Base-by-base conservation (phyloP, 2,329 filamentous ascomycete genomes). In the Berkeleyomyces basicola region DNA sequence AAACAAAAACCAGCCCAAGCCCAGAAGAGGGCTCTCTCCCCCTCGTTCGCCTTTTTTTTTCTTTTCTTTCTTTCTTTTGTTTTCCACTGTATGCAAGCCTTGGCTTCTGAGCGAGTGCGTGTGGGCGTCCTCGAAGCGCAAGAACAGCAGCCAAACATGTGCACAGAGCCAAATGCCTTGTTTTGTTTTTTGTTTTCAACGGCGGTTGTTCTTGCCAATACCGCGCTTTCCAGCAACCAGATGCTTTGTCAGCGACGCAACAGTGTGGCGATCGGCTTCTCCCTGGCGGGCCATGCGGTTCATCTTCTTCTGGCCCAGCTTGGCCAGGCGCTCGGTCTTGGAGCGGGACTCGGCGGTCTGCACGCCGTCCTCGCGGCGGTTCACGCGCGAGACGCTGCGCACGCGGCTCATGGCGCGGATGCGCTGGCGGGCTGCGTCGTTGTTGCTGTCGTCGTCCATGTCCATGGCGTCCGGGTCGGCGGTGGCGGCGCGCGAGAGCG, bases 221-320 rank as follows among this genome's bases (percentile, higher is more conserved):
- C 88, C 86, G 73, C 93, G 87, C 81, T 97, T 99, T 70, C 93
- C 93, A 65, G 87, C 80, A 72, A 95, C 86, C 82, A 99, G 79
- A 77, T 97, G 93, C 78, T 95, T 99, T 66, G 85, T 83, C 74
- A 95, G 76, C 61, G 88, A 81, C 44, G 88, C 87, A 63, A 85
- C 85, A 66, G 84, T 84, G 76, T 97, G 92, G 72, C 95, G 84
- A 80, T 99, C 93, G 66, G 87, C 91, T 78, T 99, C 93, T 79
- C 93, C 93, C 80, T 95, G 89, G 74, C 91, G 85, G 53, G 93
- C 93, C 87, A 95, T 93, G 67, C 92, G 84, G 79, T 99, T 99
- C 90, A 95, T 96, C 83, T 90, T 92, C 81, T 92, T 90, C 85
- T 99, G 95, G 70, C 85, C 81, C 72, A 99, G 77, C 81, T 96